Conservation (phyloP, 495 filamentous ascomycete genomes). For the Neurospora sp. region DNA sequence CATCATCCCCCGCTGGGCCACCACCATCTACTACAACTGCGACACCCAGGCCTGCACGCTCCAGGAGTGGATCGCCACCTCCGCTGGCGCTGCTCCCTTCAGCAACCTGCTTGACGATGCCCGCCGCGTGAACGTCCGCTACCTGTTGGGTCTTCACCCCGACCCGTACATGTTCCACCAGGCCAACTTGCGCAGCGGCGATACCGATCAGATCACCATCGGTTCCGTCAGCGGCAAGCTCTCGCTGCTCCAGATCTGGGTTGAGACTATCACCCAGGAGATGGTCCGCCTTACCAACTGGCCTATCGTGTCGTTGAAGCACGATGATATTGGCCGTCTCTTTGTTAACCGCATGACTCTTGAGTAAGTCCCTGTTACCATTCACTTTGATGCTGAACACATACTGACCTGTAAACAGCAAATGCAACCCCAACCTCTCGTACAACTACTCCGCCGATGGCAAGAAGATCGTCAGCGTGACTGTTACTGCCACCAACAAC, state of each 20-base stretch:
- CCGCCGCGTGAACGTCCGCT: constrained; percentile 41
- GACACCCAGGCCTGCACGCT: constrained; percentile 44
- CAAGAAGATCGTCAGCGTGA: constrained; percentile 39
- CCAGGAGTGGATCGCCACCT: constrained; percentile 52
- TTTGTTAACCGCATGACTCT: constrained; percentile 45
- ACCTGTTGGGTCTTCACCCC: constrained; percentile 45
- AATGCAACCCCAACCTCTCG: constrained; percentile 40
- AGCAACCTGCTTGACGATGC: constrained; percentile 38
- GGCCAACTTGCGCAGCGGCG: constrained; percentile 47
- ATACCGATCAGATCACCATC: constrained; percentile 36
- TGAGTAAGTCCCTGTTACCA: constrained; percentile 23
- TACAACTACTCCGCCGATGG: constrained; percentile 32
- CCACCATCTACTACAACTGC: constrained; percentile 59
- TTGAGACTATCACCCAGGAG: constrained; percentile 48
- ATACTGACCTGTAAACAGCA: constrained; percentile 7
- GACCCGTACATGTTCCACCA: constrained; percentile 47
- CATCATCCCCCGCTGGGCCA: constrained; percentile 52
- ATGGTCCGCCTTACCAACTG: constrained; percentile 48
- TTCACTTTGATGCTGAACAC: background rate
- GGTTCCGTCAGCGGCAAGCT: constrained; percentile 39
- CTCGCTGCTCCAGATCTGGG: constrained; percentile 52
- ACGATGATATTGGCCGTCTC: constrained; percentile 42
- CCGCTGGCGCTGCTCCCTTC: constrained; percentile 40
- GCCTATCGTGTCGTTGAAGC: constrained; percentile 46
- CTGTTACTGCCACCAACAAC: constrained; percentile 41